Conservation (phyloP, 768 basidiomycete species). For the Phlebiopsis gigantea region DNA sequence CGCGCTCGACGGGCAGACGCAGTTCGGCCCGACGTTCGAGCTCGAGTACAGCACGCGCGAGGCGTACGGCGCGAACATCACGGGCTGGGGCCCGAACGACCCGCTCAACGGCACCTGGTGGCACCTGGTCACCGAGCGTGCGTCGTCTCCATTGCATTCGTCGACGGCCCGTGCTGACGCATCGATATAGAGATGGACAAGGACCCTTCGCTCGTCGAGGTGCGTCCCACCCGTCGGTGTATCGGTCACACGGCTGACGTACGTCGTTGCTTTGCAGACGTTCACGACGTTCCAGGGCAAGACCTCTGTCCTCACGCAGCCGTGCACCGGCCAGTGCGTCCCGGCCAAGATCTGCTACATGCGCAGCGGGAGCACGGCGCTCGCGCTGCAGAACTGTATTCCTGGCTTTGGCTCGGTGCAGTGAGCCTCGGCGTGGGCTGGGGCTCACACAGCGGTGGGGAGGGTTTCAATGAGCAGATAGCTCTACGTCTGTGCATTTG, state of each 20-base stretch:
- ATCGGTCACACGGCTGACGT: neutral
- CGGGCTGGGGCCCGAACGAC: constrained; percentile 55
- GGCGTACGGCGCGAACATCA: constrained; percentile 54
- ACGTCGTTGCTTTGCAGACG: constrained; percentile 28
- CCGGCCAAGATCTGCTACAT: constrained; percentile 73
- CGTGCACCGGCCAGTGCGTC: constrained; percentile 60
- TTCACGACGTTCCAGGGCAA: constrained; percentile 75
- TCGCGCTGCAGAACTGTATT: constrained; percentile 55
- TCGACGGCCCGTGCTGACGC: neutral
- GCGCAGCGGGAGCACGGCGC: constrained; percentile 62
- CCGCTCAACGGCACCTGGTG: constrained; percentile 82
- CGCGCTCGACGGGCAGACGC: constrained; percentile 49
- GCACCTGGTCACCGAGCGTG: constrained; percentile 74
- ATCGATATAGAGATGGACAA: constrained; percentile 49
- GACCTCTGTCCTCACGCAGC: constrained; percentile 43
- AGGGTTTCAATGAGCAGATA: neutral
- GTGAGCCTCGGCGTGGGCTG: constrained; percentile 1
- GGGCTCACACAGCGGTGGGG: neutral
- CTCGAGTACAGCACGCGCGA: constrained; percentile 68
- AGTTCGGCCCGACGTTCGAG: constrained; percentile 54
- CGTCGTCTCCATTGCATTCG: constrained; percentile 16
- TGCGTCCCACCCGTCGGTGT: constrained; percentile 22
- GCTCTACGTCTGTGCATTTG: neutral
- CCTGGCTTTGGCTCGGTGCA: constrained; percentile 65
- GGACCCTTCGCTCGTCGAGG: constrained; percentile 52